Conservation (phyloP, 352 stramenopile species). For the Globisporangium canariense region DNA sequence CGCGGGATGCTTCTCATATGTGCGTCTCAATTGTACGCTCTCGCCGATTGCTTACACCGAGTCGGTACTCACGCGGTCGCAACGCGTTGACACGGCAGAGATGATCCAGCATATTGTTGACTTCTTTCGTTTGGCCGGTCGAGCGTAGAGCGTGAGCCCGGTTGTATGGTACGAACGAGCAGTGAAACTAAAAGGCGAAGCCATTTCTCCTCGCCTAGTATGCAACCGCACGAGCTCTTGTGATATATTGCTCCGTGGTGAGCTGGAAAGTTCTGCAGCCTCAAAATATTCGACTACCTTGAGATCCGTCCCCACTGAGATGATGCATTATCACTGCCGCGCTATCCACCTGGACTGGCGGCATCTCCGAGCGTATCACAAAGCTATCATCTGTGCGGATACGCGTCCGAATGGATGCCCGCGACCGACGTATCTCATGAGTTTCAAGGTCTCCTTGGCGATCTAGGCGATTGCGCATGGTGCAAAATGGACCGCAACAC, state of each 20-base stretch:
- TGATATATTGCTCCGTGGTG: neutral
- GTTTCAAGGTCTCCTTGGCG: neutral
- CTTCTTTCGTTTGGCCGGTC: neutral
- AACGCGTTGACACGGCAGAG: conserved; percentile 4
- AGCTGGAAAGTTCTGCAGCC: neutral
- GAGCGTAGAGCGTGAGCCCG: too few species aligned
- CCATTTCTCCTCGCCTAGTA: neutral
- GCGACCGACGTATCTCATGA: neutral
- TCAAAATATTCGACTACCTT: neutral
- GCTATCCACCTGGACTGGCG: neutral
- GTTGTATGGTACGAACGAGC: neutral
- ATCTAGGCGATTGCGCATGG: neutral
- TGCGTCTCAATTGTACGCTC: neutral
- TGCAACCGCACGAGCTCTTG: neutral
- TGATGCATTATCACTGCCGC: neutral
- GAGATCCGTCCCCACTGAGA: neutral
- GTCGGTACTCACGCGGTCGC: neutral
- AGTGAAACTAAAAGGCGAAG: neutral
- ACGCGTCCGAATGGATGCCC: conserved; percentile 9
- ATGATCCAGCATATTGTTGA: conserved; percentile 3
- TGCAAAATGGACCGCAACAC: conserved; percentile 1
- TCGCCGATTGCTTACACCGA: too few species aligned
- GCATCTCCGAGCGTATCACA: conserved; percentile 1
- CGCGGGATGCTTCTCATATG: neutral
- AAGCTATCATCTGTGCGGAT: neutral